A percentile compares a stretch with the other conserved stretches of the same genome.
Evolutionary conservation across 2,329 filamentous ascomycete species (phyloP).

Genomic region (Pezicula neosporulosa): DNA sequence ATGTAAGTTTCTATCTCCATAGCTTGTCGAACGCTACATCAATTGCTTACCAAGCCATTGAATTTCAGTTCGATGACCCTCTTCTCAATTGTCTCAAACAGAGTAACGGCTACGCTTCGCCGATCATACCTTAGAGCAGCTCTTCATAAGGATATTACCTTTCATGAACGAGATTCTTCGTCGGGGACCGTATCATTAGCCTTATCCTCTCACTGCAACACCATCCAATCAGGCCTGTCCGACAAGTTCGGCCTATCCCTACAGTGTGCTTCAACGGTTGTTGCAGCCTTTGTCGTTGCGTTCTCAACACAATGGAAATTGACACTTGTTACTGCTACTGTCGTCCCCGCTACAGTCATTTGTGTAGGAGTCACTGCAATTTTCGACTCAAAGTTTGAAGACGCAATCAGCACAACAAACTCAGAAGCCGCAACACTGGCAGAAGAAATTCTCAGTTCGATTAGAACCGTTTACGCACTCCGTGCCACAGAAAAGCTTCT

Average conservation of each 20-base stretch:
- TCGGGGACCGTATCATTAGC: constrained; percentile 40
- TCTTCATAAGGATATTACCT: constrained; percentile 50
- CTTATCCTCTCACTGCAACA: constrained; percentile 45
- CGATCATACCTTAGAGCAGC: constrained; percentile 7
- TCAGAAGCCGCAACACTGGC: constrained; percentile 40
- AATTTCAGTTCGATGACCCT: constrained; percentile 5
- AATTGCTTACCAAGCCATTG: not conserved
- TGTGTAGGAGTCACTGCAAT: constrained; percentile 35
- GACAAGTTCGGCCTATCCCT: constrained; percentile 42
- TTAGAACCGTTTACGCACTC: constrained; percentile 48
- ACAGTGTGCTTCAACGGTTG: constrained; percentile 35
- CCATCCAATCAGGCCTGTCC: constrained; percentile 37
- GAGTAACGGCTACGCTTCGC: constrained; percentile 34
- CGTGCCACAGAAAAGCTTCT: constrained; percentile 42
- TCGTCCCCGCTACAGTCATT: constrained; percentile 41
- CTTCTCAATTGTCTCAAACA: constrained; percentile 39
- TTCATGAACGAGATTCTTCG: constrained; percentile 44
- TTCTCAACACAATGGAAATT: constrained; percentile 36
- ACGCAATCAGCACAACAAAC: constrained; percentile 40
- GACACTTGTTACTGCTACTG: constrained; percentile 38
- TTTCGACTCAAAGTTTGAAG: constrained; percentile 39
- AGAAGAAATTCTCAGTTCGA: constrained; percentile 45
- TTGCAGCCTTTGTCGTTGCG: constrained; percentile 32
- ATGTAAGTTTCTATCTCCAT: constrained; percentile 14
- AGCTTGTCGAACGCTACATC: not conserved